Evolutionary conservation across 352 stramenopile species (phyloP).

Genomic region (Phytopythium aichiense): DNA sequence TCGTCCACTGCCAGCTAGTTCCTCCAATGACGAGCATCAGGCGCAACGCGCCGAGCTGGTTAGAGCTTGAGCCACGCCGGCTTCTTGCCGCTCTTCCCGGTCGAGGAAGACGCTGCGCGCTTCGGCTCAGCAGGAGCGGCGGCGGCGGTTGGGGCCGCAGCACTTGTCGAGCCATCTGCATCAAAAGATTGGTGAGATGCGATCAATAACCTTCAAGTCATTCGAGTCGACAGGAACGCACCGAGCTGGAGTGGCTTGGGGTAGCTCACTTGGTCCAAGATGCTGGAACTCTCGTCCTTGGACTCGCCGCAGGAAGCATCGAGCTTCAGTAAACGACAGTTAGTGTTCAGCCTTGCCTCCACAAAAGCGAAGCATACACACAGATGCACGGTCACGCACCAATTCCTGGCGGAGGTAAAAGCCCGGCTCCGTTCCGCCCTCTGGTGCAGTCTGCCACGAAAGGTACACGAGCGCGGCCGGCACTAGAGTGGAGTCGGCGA

Average conservation of each 20-base stretch:
- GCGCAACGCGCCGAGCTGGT: neutral
- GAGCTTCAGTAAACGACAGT: constrained; percentile 16
- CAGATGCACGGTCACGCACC: constrained; percentile 22
- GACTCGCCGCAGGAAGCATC: constrained; percentile 28
- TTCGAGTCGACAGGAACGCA: constrained; percentile 12
- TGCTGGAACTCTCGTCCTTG: constrained; percentile 26
- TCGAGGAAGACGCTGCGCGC: constrained; percentile 14
- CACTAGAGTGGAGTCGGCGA: constrained; percentile 68
- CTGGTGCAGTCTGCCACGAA: constrained; percentile 46
- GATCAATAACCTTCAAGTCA: constrained; percentile 1
- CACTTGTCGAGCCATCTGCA: constrained; percentile 24
- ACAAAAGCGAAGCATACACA: neutral
- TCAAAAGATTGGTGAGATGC: constrained; percentile 9
- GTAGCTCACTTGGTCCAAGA: constrained; percentile 26
- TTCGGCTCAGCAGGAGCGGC: constrained; percentile 24
- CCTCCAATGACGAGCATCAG: no score
- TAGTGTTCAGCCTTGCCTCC: neutral
- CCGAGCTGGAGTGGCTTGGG: constrained; percentile 44
- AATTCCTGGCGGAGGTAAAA: constrained; percentile 63
- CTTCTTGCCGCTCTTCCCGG: constrained; percentile 50
- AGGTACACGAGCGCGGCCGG: constrained; percentile 76
- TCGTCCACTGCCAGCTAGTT: neutral
- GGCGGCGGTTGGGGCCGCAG: constrained; percentile 12
- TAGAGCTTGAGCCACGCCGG: constrained; percentile 77
- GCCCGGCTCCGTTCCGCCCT: constrained; percentile 19